A percentile compares a stretch with the other conserved stretches of the same genome.
phyloP scores from a whole-genome alignment of 305 asterid species.

The Andrographis paniculata region DNA sequence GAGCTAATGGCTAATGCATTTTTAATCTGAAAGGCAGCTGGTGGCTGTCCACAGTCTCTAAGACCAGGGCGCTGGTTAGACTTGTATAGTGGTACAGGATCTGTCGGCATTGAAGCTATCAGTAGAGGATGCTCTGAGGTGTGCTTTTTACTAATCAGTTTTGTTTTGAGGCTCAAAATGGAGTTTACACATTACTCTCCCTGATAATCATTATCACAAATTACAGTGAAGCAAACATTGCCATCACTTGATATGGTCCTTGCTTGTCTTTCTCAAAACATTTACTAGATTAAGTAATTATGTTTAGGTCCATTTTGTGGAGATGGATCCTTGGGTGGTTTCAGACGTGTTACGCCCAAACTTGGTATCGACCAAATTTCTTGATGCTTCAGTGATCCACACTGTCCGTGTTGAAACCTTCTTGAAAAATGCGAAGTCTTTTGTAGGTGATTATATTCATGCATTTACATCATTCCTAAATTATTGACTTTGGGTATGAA shows the following conservation, averaged over 20 bases:
- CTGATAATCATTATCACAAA: neutral
- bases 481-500: slow-evolving; percentile 8
- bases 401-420: slow-evolving; percentile 69
- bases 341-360: slow-evolving; percentile 83
- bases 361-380: slow-evolving; percentile 74
- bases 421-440: slow-evolving; percentile 55
- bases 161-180: neutral
- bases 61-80: slow-evolving; percentile 97
- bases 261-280: slow-evolving; percentile 14
- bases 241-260: slow-evolving; percentile 2
- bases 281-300: slow-evolving; percentile 17
- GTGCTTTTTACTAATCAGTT: slow-evolving; percentile 6
- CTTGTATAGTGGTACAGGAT: slow-evolving; percentile 96
- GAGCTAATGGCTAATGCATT: slow-evolving; percentile 8
- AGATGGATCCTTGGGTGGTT: slow-evolving; percentile 99
- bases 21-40: slow-evolving; percentile 42
- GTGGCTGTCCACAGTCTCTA: slow-evolving; percentile 64
- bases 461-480: slow-evolving; percentile 1
- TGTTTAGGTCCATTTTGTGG: slow-evolving; percentile 87
- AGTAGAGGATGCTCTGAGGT: slow-evolving; percentile 76
- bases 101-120: slow-evolving; percentile 96
- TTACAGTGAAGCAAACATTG: neutral
- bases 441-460: slow-evolving; percentile 41
- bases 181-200: slow-evolving; percentile 1
- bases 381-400: slow-evolving; percentile 68